A percentile compares a stretch with the other conserved stretches of the same genome.
Evolutionary conservation across 2,329 filamentous ascomycete genomes (phyloP).

Genomic region (Proliferodiscus dingleyae): DNA sequence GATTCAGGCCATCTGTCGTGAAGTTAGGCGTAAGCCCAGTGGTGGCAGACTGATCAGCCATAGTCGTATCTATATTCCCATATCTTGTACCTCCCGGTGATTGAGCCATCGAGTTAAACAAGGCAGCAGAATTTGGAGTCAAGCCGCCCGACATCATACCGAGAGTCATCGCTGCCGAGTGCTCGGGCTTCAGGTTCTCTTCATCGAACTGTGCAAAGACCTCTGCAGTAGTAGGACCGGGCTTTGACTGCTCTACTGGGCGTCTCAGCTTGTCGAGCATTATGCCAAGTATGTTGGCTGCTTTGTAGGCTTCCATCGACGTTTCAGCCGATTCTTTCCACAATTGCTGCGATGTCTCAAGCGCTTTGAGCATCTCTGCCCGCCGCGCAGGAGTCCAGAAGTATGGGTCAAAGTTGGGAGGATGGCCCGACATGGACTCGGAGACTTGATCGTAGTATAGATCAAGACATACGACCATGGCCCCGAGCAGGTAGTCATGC

Average conservation of each 20-base stretch:
- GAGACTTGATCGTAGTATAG: slow-evolving; percentile 62
- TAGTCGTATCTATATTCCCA: slow-evolving; percentile 26
- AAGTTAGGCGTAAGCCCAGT: slow-evolving; percentile 40
- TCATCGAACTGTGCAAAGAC: slow-evolving; percentile 29
- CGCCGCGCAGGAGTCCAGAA: slow-evolving; percentile 58
- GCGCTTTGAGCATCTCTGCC: slow-evolving; percentile 68
- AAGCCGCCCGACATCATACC: slow-evolving; percentile 61
- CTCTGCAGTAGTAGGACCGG: slow-evolving; percentile 21
- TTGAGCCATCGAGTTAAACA: slow-evolving; percentile 33
- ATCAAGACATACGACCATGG: slow-evolving; percentile 79
- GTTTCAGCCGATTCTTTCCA: slow-evolving; percentile 74
- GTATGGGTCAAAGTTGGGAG: slow-evolving; percentile 41
- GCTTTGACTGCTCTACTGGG: slow-evolving; percentile 31
- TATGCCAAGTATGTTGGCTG: slow-evolving; percentile 71
- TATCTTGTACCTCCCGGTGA: slow-evolving; percentile 27
- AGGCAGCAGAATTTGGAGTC: slow-evolving; percentile 39
- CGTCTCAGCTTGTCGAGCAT: slow-evolving; percentile 75
- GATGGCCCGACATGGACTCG: slow-evolving; percentile 30
- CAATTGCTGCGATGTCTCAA: slow-evolving; percentile 70
- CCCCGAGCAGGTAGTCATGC: slow-evolving; percentile 80
- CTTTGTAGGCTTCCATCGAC: slow-evolving; percentile 89
- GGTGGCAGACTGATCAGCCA: slow-evolving; percentile 29
- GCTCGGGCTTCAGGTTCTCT: slow-evolving; percentile 57
- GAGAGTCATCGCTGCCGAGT: slow-evolving; percentile 64
- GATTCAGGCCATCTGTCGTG: slow-evolving; percentile 23